Evolutionary conservation across 2,329 filamentous ascomycete genomes (phyloP), one percentile per base, ranked within the genome.

Genomic region (Pseudocercospora fijiensis): DNA sequence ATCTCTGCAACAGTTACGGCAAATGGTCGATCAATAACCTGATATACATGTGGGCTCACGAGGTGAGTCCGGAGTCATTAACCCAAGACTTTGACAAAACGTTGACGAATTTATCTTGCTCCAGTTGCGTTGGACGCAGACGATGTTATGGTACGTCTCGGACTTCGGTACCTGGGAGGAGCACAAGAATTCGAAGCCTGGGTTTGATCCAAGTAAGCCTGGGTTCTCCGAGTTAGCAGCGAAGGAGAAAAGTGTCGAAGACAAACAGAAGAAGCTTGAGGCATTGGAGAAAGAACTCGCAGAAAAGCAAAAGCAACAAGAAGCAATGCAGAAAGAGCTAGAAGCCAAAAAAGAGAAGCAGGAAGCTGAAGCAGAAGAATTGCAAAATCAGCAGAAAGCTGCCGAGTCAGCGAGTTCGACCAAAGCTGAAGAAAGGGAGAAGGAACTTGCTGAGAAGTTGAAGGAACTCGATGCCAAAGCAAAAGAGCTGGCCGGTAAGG

Each of bases 81-180:
- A 24, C 2, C 13, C 10, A 6, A 7, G 13, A 13, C 20, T 56
- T 22, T 37, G 18, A 11, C 49, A 53, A 11, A n/a, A n/a, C 11
- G 24, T 27, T 33, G 20, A 56, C 27, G 9, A 13, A 24, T 3
- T 30, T 13, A 26, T 11, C 30, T 41, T 33, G 33, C 1, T 57
- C 30, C 24, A 53, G 49, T 8, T 53, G 3, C 49, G 33, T 16
- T 51, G 43, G n/a, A 61, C 49, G 24, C 62, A 60, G 33, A 57
- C 55, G 3, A 64, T 60, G 53, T 28, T 60, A 16, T 64, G 62
- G 62, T 64, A 64, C 30, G 51, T 64, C 1, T 37, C 37, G 3
- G 52, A 57, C 16, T 64, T 26, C n/a, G 27, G 61, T 7, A 49
- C 53, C 33, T 64, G 58, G 62, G 56, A 53, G 2, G 53, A 55